Evolutionary conservation across 371 early-diverging fungal genomes (phyloP).

Genomic region (Encephalitozoon cuniculi): DNA sequence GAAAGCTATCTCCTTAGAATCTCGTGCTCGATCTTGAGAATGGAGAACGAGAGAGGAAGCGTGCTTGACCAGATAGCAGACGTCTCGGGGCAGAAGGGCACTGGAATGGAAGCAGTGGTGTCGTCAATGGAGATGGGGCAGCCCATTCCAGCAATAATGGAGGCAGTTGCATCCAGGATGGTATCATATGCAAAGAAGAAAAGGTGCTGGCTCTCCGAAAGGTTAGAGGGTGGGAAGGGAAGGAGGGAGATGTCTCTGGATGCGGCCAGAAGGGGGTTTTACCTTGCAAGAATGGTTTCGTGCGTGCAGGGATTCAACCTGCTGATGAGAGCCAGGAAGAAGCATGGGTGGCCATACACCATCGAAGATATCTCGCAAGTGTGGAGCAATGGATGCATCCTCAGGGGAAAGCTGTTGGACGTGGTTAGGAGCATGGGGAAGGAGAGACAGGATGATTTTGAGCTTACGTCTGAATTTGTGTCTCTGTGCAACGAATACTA

Average conservation of each 20-base stretch:
- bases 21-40: slow-evolving; percentile 76
- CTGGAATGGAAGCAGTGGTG: slow-evolving; percentile 93
- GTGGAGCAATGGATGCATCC: slow-evolving; percentile 99
- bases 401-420: slow-evolving; percentile 63
- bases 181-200: slow-evolving; percentile 83
- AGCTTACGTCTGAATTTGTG: slow-evolving; percentile 20
- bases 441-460: slow-evolving; percentile 1
- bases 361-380: slow-evolving; percentile 83
- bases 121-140: slow-evolving; percentile 80
- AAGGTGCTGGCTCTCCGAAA: slow-evolving; percentile 73
- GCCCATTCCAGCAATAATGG: slow-evolving; percentile 86
- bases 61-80: slow-evolving; percentile 87
- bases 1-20: slow-evolving; percentile 93
- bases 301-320: slow-evolving; percentile 97
- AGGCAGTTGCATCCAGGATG: slow-evolving; percentile 89
- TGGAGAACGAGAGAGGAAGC: slow-evolving; percentile 71
- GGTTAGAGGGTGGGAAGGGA: slow-evolving; percentile 50
- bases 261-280: slow-evolving; percentile 72
- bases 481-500: slow-evolving; percentile 66
- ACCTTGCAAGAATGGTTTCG: slow-evolving; percentile 87
- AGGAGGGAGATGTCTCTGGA: slow-evolving; percentile 63
- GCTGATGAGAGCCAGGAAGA: slow-evolving; percentile 81
- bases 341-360: slow-evolving; percentile 83
- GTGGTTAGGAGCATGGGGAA: slow-evolving; percentile 6
- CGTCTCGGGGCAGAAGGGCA: slow-evolving; percentile 90